Evolutionary conservation across 2,329 filamentous ascomycete species (phyloP).

Genomic region (Apiospora arundinis): DNA sequence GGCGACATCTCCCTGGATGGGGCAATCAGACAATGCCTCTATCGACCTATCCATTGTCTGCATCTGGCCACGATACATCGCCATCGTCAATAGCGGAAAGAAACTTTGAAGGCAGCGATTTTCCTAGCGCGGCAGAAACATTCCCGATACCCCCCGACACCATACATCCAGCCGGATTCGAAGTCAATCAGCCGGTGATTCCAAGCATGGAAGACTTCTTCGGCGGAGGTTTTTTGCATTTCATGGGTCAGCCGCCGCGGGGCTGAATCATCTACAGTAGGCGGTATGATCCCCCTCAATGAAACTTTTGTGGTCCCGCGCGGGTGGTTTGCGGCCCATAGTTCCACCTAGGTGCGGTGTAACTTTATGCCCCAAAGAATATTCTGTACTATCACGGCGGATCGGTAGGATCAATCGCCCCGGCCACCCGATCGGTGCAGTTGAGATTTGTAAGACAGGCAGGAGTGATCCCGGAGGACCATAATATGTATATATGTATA

Average conservation of each 20-base stretch:
- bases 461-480: neutral
- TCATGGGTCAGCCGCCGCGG: conserved; percentile 31
- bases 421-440: neutral
- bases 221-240: conserved; percentile 40
- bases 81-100: conserved; percentile 22
- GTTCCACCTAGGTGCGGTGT: neutral
- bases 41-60: conserved; percentile 9
- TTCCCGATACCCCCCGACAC: conserved; percentile 23
- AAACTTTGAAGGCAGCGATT: conserved; percentile 23
- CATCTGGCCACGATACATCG: conserved; percentile 21
- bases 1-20: conserved; percentile 22
- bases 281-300: neutral
- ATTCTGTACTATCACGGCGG: neutral
- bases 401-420: conserved; percentile 8
- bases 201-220: conserved; percentile 44
- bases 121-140: conserved; percentile 18
- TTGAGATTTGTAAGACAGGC: neutral
- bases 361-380: neutral
- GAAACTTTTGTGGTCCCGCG: neutral
- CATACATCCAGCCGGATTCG: conserved; percentile 20
- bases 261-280: neutral
- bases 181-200: conserved; percentile 35
- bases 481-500: conserved; percentile 3
- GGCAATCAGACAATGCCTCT: conserved; percentile 19
- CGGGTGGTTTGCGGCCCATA: conserved; percentile 9